Evolutionary conservation across 768 basidiomycete genomes (phyloP).

Genomic region (Boletus barrowsii): DNA sequence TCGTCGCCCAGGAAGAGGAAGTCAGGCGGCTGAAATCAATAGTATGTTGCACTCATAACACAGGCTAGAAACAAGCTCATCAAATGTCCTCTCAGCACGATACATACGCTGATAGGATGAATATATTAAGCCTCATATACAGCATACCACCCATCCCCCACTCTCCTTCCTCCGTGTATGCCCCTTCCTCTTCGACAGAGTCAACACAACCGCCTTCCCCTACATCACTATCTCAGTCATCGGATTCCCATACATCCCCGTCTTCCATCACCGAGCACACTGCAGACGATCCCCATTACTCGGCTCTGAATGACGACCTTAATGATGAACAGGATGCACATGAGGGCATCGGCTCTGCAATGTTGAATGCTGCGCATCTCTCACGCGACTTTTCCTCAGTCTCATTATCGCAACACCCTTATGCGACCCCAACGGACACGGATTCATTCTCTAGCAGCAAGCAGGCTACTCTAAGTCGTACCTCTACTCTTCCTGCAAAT

Average conservation of each 20-base stretch:
- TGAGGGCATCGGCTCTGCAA: conserved; percentile 46
- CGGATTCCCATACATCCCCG: conserved; percentile 49
- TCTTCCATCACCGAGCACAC: conserved; percentile 40
- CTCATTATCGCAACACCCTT: conserved; percentile 43
- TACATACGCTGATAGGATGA: conserved; percentile 93
- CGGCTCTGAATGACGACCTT: conserved; percentile 17
- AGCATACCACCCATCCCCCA: conserved; percentile 77
- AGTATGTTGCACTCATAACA: conserved; percentile 48
- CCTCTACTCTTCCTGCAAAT: conserved; percentile 33
- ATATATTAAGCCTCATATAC: conserved; percentile 86
- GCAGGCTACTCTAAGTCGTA: conserved; percentile 30
- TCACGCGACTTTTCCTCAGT: conserved; percentile 28
- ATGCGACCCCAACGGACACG: conserved; percentile 42
- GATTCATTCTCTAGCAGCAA: conserved; percentile 31
- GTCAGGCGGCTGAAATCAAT: conserved; percentile 82
- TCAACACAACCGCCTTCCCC: conserved; percentile 38
- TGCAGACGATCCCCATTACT: conserved; percentile 35
- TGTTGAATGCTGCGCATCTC: conserved; percentile 34
- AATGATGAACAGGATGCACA: conserved; percentile 37
- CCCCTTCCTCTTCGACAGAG: conserved; percentile 37
- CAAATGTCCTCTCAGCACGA: conserved; percentile 61
- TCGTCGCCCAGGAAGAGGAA: conserved; percentile 91
- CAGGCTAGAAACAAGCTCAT: conserved; percentile 13
- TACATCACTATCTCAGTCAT: conserved; percentile 35
- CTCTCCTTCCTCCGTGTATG: conserved; percentile 52